Conservation (phyloP, 2,329 filamentous ascomycete species). For the Xylariales sp. region DNA sequence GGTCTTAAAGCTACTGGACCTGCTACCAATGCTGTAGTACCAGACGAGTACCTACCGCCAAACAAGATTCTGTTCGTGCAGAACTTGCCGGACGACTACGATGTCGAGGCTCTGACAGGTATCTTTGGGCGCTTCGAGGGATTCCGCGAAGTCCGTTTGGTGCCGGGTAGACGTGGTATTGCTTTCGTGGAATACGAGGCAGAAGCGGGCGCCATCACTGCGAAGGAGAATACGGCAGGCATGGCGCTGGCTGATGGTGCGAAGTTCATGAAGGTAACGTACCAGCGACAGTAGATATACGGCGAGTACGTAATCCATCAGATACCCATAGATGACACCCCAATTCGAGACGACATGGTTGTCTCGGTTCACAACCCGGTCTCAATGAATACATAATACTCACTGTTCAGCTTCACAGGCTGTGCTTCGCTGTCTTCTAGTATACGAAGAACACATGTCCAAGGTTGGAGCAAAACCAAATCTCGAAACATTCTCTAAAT, state of each 20-base stretch:
- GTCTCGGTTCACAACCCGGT: too few species aligned
- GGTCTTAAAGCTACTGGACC: constrained; percentile 74
- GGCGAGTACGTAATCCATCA: too few species aligned
- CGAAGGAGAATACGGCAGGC: constrained; percentile 88
- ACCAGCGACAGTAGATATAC: constrained; percentile 75
- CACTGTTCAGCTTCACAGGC: too few species aligned
- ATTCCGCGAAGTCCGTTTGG: constrained; percentile 86
- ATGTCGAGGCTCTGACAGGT: constrained; percentile 70
- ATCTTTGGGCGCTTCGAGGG: constrained; percentile 90
- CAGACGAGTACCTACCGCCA: constrained; percentile 96
- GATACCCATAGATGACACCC: too few species aligned
- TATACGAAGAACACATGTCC: too few species aligned
- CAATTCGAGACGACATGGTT: too few species aligned
- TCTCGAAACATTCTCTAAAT: too few species aligned
- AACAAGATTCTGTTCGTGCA: constrained; percentile 97
- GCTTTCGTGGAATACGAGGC: constrained; percentile 96
- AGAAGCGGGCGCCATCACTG: constrained; percentile 82
- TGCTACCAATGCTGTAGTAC: constrained; percentile 66
- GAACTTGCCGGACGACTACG: constrained; percentile 83
- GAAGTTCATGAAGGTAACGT: constrained; percentile 88
- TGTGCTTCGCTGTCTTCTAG: too few species aligned
- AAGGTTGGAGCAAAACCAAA: too few species aligned
- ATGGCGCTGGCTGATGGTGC: constrained; percentile 71
- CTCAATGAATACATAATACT: too few species aligned
- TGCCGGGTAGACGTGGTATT: constrained; percentile 81